Evolutionary conservation across 176 grass and related monocot genomes (phyloP), one percentile per base, ranked within the genome.

Genomic region (Oryza punctata): DNA sequence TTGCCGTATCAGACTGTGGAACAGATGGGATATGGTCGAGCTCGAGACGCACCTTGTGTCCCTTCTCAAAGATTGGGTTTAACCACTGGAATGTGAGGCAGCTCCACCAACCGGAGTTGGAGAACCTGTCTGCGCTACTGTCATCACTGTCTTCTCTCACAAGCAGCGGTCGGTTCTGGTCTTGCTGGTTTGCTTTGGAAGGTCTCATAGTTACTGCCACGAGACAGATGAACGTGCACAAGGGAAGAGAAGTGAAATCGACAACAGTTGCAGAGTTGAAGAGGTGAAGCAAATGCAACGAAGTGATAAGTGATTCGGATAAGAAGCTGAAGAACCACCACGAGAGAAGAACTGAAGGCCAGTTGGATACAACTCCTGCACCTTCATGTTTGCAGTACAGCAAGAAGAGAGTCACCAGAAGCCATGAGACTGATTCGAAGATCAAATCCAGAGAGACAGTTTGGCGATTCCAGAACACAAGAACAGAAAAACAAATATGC

Each of bases 11-110:
- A 11, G 82, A 78, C 10, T 33, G 70, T n/a, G 92, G 92, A 60
- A 92, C 88, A 11, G 23, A 7, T 8, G 94, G 94, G 73, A 97
- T 37, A 50, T 97, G 92, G 12, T 78, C 44, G 4, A 94, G 33
- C 68, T 97, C 88, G 6, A 97, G 94, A 49, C 84, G 77, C 59
- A 85, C 77, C 28, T 23, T 82, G 27, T 72, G 59, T 15, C 90
- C 94, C 84, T 89, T 97, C 37, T 89, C 77, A 21, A 97, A 92
- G 28, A 97, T 84, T 1, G 83, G 88, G 60, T 92, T 97, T 69
- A 97, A 70, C 94, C 94, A 97, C 12, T 35, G 85, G 65, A 94
- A 97, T 7, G 88, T 97, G 28, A 97, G 90, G 6, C n/a, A 78
- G 66, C 88, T 92, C 89, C 94, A 97, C 75, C 80, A 87, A 37